Base-by-base conservation (phyloP, 257 asterid genomes). In the Henckelia pumila region DNA sequence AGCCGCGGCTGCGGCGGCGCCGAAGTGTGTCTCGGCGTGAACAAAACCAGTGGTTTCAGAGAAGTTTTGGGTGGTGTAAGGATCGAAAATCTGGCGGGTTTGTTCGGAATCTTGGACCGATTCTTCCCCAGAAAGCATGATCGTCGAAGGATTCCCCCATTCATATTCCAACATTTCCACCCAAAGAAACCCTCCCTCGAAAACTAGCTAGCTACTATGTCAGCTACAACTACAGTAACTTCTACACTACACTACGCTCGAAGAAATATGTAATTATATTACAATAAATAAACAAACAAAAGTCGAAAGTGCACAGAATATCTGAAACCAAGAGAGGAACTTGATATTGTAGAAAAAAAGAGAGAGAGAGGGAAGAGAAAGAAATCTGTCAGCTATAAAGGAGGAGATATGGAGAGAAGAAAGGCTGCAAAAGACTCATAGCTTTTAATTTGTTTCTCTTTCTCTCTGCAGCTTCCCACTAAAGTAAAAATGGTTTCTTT, bases 71-170 rank as follows among this genome's bases (percentile, higher is more conserved):
- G 72, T 52, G 44, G 70, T 67, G 66, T 23, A 59, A 19, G 64
- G 52, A 8, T 40, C 26, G 40, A 59, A 58, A 25, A 53, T 29
- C 23, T 61, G 70, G 76, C 20, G 21, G 82, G 10, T 19, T 81
- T 82, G 89, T 28, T 82, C 87, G 4, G 83, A 63, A 17, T 84
- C 87, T 3, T 77, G 88, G 1, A 37, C 64, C 14, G 72, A 78
- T 63, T 92, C 95, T 0, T 92, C 95, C 7, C 69, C 85, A 25
- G 89, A 66, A 55, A 89, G 83, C 83, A 92, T 87, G 74, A 83
- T 76, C 67, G 85, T 24, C 0, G 95, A 82, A 24, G 90, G 93
- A 81, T 81, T 89, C 5, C 86, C 92, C 98, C 98, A 90, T 71
- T 85, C 97, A 33, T 90, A 93, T 58, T 88, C 91, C 99, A 93